Evolutionary conservation across 78 protist genomes (phyloP).

Genomic region (Dictyostelium capitatum): DNA sequence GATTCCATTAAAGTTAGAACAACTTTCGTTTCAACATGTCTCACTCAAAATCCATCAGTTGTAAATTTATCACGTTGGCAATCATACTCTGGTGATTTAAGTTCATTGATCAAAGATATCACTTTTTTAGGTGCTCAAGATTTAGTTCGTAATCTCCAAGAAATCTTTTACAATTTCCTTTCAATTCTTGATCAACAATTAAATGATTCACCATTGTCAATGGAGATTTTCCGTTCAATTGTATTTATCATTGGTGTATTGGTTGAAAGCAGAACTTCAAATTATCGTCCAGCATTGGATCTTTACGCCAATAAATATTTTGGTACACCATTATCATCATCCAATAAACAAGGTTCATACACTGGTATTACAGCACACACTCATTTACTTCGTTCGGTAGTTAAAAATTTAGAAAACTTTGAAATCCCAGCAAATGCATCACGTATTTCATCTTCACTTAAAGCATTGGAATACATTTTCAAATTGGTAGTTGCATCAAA

Average conservation of each 20-base stretch:
- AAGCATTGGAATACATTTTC: conserved; percentile 71
- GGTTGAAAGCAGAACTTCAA: conserved; percentile 52
- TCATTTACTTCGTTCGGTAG: conserved; percentile 61
- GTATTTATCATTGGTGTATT: conserved; percentile 69
- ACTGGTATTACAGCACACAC: conserved; percentile 67
- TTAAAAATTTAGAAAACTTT: conserved; percentile 74
- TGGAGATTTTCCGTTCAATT: conserved; percentile 62
- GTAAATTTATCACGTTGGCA: conserved; percentile 62
- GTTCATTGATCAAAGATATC: conserved; percentile 50
- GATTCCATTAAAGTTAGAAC: conserved; percentile 35
- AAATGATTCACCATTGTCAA: conserved; percentile 68
- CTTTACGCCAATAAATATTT: conserved; percentile 44
- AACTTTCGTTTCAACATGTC: conserved; percentile 53
- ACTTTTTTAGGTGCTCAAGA: conserved; percentile 55
- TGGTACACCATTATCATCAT: conserved; percentile 27
- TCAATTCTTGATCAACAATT: conserved; percentile 71
- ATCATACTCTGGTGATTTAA: conserved; percentile 50
- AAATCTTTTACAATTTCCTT: conserved; percentile 68
- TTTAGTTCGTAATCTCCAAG: conserved; percentile 69
- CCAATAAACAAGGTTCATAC: neutral
- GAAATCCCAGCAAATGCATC: conserved; percentile 66
- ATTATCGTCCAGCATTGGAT: conserved; percentile 71
- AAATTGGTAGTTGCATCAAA: conserved; percentile 64
- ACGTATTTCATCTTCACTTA: conserved; percentile 48
- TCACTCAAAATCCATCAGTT: conserved; percentile 62